These are phyloP conservation scores for Pilaira anomala DNA, from an alignment of 192 early-diverging fungal genomes.

Conservation along the genomic window DNA sequence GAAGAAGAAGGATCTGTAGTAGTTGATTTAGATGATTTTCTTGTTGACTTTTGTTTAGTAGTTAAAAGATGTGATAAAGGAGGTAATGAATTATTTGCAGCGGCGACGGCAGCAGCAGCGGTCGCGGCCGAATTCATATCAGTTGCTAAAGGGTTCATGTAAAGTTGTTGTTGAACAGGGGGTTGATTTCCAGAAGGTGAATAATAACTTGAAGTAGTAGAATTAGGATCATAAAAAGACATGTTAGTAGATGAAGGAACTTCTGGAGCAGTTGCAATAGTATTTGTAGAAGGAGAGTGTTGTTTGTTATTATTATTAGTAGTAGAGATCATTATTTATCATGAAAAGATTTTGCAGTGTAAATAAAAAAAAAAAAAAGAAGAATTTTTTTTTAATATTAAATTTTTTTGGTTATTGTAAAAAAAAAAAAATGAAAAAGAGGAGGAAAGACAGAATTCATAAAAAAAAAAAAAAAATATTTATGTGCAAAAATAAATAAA, in stretches of 20 bases:
- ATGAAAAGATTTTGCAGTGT: not conserved
- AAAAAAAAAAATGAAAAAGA: no score
- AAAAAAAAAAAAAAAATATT: no score
- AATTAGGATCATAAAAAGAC: slow-evolving; percentile 1
- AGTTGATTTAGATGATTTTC: not conserved
- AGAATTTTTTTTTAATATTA: not conserved
- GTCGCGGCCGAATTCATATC: not conserved
- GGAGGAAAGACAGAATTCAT: no score
- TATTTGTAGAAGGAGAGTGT: slow-evolving; percentile 17
- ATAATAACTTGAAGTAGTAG: slow-evolving; percentile 10
- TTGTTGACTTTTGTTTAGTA: not conserved
- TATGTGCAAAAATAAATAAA: no score
- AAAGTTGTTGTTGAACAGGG: slow-evolving; percentile 5
- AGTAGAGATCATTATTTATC: slow-evolving; percentile 1
- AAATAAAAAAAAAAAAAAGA: slow-evolving; percentile 12
- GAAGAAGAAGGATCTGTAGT: no score
- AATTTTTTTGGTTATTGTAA: no score
- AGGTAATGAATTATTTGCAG: slow-evolving; percentile 15
- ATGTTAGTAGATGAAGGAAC: slow-evolving; percentile 14
- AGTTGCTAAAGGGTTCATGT: not conserved
- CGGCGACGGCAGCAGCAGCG: not conserved
- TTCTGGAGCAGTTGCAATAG: slow-evolving; percentile 17
- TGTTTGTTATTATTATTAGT: slow-evolving; percentile 1
- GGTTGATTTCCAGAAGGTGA: not conserved
- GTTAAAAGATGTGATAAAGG: slow-evolving; percentile 21